These are phyloP conservation scores for Trichosporon faecale DNA, from an alignment of 1,284 basidiomycete genomes.

Conservation along the genomic window DNA sequence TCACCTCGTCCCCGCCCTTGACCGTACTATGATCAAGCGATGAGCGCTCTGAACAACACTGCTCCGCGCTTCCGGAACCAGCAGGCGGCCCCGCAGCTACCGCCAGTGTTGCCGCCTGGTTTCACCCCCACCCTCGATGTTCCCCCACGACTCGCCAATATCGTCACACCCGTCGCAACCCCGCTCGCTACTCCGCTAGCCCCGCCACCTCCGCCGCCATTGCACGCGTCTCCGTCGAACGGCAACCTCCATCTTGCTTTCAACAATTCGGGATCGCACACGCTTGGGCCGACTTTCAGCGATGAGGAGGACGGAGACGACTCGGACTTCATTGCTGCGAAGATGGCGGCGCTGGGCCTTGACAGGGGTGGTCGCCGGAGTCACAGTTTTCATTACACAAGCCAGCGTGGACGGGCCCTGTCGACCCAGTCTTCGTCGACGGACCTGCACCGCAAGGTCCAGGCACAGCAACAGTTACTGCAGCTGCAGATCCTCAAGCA, in stretches of 20 bases:
- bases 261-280: slow-evolving; percentile 38
- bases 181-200: slow-evolving; percentile 22
- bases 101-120: background rate
- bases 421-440: slow-evolving; percentile 7
- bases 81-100: slow-evolving; percentile 6
- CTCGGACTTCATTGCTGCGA: slow-evolving; percentile 42
- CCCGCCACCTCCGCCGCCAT: slow-evolving; percentile 20
- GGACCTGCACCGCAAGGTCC: slow-evolving; percentile 21
- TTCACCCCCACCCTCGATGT: slow-evolving; percentile 20
- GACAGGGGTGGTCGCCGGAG: slow-evolving; percentile 24
- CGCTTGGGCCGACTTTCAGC: slow-evolving; percentile 44
- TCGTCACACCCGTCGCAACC: slow-evolving; percentile 13
- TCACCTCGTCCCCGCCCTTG: background rate
- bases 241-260: slow-evolving; percentile 10
- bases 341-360: slow-evolving; percentile 40
- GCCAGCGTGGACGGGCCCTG: background rate
- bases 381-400: slow-evolving; percentile 2
- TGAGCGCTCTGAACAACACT: slow-evolving; percentile 27
- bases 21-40: slow-evolving; percentile 8
- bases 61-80: slow-evolving; percentile 25
- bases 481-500: slow-evolving; percentile 19
- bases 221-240: slow-evolving; percentile 17
- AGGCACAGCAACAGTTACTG: slow-evolving; percentile 21
- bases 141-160: slow-evolving; percentile 20
- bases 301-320: slow-evolving; percentile 50